Evolutionary conservation across 768 basidiomycete species (phyloP).

Genomic region (Tulasnella sp.): DNA sequence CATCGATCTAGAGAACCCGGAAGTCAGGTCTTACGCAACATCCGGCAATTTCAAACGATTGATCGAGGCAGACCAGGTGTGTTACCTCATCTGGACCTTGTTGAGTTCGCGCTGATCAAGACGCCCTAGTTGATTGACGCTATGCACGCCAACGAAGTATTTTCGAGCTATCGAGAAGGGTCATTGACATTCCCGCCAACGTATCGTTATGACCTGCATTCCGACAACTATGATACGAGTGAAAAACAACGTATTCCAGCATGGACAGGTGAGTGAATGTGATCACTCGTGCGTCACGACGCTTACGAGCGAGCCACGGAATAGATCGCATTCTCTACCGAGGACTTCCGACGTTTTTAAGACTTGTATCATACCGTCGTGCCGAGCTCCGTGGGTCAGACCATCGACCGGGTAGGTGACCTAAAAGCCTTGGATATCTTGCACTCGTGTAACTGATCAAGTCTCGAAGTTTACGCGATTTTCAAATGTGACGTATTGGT

Average conservation of each 20-base stretch:
- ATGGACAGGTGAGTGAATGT: constrained; percentile 77
- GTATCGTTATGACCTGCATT: constrained; percentile 84
- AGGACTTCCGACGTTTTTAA: constrained; percentile 59
- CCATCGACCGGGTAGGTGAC: constrained; percentile 78
- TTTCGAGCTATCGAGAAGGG: constrained; percentile 84
- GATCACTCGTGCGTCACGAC: constrained; percentile 54
- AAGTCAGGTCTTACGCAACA: constrained; percentile 68
- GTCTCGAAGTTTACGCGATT: constrained; percentile 71
- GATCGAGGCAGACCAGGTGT: constrained; percentile 83
- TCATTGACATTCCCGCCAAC: constrained; percentile 91
- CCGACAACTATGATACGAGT: constrained; percentile 89
- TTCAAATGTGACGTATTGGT: constrained; percentile 78
- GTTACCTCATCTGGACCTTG: constrained; percentile 37
- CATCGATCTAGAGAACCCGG: constrained; percentile 81
- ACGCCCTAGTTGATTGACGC: constrained; percentile 64
- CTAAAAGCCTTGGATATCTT: neutral
- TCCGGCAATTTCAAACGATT: constrained; percentile 72
- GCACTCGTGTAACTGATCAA: neutral
- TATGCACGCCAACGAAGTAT: constrained; percentile 74
- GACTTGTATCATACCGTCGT: constrained; percentile 77
- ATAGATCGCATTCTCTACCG: constrained; percentile 90
- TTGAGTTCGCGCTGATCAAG: neutral
- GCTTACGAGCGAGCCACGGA: neutral
- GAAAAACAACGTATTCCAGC: constrained; percentile 97
- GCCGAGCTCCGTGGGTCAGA: constrained; percentile 91